Evolutionary conservation across 371 early-diverging fungal genomes (phyloP).

Genomic region (Syncephalastrum racemosum): DNA sequence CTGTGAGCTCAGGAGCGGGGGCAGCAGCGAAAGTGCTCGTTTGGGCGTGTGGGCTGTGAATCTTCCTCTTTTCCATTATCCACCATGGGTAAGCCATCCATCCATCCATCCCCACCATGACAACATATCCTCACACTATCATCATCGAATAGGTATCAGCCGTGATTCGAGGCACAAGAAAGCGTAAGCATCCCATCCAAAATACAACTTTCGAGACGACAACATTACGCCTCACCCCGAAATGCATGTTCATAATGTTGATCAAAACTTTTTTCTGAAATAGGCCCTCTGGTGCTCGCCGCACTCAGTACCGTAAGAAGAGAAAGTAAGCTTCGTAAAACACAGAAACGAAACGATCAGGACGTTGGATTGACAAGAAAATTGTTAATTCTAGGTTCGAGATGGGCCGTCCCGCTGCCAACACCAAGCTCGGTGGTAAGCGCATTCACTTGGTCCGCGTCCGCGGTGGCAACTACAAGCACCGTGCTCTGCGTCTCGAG

Average conservation of each 20-base stretch:
- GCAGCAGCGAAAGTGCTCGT: no score
- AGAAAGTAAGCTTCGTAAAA: constrained; percentile 4
- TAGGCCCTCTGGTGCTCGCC: constrained; percentile 4
- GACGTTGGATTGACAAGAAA: background rate
- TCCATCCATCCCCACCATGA: background rate
- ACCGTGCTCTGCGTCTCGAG: constrained; percentile 98
- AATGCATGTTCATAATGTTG: background rate
- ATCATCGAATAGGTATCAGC: constrained; percentile 73
- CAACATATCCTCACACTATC: background rate
- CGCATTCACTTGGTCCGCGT: constrained; percentile 92
- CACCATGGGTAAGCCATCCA: no score
- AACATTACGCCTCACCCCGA: no score
- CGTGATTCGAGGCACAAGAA: constrained; percentile 97
- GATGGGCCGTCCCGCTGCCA: constrained; percentile 96
- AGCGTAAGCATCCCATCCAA: constrained; percentile 13
- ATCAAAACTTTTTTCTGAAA: no score
- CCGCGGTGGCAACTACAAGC: constrained; percentile 99
- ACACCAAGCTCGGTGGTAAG: constrained; percentile 96
- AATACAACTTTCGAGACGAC: no score
- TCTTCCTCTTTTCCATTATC: no score
- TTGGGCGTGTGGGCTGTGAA: no score
- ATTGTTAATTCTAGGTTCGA: constrained; percentile 75
- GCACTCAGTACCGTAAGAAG: constrained; percentile 8
- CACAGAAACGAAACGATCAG: background rate
- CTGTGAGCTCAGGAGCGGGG: no score